These are phyloP conservation scores for Chytriomyces sp. DNA, from an alignment of 192 early-diverging fungal genomes.

Conservation along the genomic window DNA sequence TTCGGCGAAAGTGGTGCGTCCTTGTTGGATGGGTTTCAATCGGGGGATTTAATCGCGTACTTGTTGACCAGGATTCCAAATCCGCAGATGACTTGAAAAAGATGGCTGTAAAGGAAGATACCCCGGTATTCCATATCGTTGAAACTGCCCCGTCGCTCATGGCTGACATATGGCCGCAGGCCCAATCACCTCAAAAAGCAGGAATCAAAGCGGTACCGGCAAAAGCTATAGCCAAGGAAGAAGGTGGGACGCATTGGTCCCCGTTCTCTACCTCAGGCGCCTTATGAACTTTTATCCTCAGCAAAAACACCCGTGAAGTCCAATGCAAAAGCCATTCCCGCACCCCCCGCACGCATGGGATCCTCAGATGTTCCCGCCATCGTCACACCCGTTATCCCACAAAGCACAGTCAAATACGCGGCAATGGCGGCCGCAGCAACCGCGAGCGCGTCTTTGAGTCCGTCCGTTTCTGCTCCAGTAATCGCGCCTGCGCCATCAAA, in stretches of 20 bases:
- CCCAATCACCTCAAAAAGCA: constrained; percentile 9
- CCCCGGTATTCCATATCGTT: not conserved
- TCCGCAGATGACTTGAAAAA: constrained; percentile 29
- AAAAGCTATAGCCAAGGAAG: constrained; percentile 45
- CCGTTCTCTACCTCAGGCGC: too few species aligned
- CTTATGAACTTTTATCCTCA: too few species aligned
- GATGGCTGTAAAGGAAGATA: constrained; percentile 15
- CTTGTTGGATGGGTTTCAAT: too few species aligned
- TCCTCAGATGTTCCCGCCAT: constrained; percentile 4
- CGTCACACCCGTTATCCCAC: constrained; percentile 25
- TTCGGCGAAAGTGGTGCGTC: not conserved
- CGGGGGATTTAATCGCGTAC: too few species aligned
- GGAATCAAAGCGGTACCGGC: constrained; percentile 22
- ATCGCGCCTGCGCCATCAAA: constrained; percentile 7
- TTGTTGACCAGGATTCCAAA: constrained; percentile 5
- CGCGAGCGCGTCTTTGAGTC: too few species aligned
- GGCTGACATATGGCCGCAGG: too few species aligned
- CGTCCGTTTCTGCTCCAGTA: too few species aligned
- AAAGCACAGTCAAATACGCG: constrained; percentile 26
- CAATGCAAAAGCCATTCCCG: not conserved
- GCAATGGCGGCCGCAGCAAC: constrained; percentile 28
- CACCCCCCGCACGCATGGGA: not conserved
- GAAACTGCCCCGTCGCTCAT: too few species aligned
- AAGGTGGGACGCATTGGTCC: too few species aligned
- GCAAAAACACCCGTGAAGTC: not conserved